A percentile compares a stretch with the other conserved stretches of the same genome.
These are phyloP conservation scores for Colletotrichum abscissum DNA, from an alignment of 2,329 filamentous ascomycete genomes.

Conservation along the genomic window DNA sequence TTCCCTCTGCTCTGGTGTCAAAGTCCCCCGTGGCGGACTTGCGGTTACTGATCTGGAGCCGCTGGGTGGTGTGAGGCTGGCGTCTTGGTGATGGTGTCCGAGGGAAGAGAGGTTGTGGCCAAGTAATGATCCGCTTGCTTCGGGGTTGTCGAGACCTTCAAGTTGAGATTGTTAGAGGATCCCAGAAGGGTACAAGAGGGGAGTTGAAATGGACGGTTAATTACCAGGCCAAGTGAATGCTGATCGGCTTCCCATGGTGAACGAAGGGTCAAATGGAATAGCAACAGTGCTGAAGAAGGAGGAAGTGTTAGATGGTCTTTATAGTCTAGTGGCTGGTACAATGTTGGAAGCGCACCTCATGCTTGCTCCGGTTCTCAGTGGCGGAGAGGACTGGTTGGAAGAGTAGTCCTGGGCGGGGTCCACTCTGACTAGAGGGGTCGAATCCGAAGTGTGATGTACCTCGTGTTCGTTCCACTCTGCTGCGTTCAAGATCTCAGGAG, in stretches of 20 bases:
- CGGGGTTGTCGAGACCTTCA: slow-evolving; percentile 45
- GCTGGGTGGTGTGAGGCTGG: slow-evolving; percentile 62
- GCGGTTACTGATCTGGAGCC: slow-evolving; percentile 65
- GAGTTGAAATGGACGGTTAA: slow-evolving; percentile 23
- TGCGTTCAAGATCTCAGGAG: slow-evolving; percentile 43
- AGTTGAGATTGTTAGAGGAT: slow-evolving; percentile 17
- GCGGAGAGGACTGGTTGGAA: slow-evolving; percentile 34
- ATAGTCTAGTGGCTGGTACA: slow-evolving; percentile 36
- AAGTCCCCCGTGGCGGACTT: slow-evolving; percentile 65
- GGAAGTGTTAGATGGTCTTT: slow-evolving; percentile 28
- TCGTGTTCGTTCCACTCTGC: slow-evolving; percentile 45
- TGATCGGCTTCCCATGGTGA: slow-evolving; percentile 63
- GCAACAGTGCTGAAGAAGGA: slow-evolving; percentile 55
- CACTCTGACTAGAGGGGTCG: slow-evolving; percentile 45
- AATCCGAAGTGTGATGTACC: slow-evolving; percentile 33
- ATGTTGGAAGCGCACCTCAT: slow-evolving; percentile 48
- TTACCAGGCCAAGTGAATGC: slow-evolving; percentile 63
- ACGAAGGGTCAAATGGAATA: slow-evolving; percentile 62
- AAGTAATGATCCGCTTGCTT: slow-evolving; percentile 45
- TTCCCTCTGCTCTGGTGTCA: slow-evolving; percentile 71
- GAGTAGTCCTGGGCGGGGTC: slow-evolving; percentile 46
- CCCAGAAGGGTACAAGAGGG: background rate
- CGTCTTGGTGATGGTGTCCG: slow-evolving; percentile 56
- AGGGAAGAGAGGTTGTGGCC: slow-evolving; percentile 60
- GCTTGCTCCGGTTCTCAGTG: slow-evolving; percentile 40